A percentile compares a stretch with the other conserved stretches of the same genome.
phyloP scores from a whole-genome alignment of 192 early-diverging fungal genomes.

The Entomortierella chlamydospora region DNA sequence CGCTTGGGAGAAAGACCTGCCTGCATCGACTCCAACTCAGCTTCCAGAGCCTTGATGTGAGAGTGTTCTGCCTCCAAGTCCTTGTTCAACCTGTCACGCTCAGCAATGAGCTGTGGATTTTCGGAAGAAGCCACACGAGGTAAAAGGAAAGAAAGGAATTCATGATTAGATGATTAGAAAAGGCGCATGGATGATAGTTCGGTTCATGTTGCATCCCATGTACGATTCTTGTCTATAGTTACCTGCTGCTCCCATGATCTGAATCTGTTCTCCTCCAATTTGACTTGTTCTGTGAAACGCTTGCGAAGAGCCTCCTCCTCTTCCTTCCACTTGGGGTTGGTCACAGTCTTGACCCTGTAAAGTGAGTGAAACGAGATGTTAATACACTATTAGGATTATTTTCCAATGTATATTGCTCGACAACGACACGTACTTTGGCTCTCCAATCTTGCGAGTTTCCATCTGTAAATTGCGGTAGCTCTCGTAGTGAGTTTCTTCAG shows the following conservation, averaged over 20 bases:
- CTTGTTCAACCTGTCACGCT: conserved; percentile 72
- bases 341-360: conserved; percentile 75
- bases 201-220: too few species aligned
- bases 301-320: conserved; percentile 96
- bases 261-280: conserved; percentile 97
- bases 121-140: too few species aligned
- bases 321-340: conserved; percentile 97
- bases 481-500: conserved; percentile 97
- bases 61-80: conserved; percentile 96
- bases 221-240: too few species aligned
- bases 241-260: conserved; percentile 96
- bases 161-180: too few species aligned
- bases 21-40: conserved; percentile 75
- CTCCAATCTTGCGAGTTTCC: conserved; percentile 90
- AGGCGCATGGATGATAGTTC: too few species aligned
- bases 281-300: conserved; percentile 98
- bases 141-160: too few species aligned
- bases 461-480: conserved; percentile 89
- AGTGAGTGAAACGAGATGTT: neutral
- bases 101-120: conserved; percentile 91
- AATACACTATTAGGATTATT: neutral
- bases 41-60: conserved; percentile 93
- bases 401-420: too few species aligned
- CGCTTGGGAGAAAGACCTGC: conserved; percentile 54
- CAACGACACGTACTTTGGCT: conserved; percentile 81